Percentiles rank a stretch among this genome's conserved stretches.
phyloP scores from a whole-genome alignment of 129 eudicot genomes.

The Flaveria bidentis region DNA sequence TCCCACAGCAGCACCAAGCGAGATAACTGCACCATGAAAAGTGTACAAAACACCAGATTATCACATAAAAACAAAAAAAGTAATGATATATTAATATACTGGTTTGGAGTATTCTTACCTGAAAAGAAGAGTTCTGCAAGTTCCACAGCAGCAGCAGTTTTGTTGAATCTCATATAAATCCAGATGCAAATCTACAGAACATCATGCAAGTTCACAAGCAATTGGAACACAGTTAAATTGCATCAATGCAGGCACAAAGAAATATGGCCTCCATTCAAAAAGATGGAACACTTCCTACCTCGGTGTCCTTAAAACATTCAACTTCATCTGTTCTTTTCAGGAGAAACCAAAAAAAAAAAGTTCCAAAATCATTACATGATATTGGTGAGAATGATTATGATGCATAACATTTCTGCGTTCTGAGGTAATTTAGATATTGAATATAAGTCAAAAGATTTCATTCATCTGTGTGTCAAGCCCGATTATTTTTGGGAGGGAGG shows the following conservation, averaged over 20 bases:
- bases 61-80: not conserved
- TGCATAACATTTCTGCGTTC: not conserved
- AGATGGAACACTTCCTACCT: not conserved
- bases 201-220: conserved; percentile 13
- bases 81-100: not conserved
- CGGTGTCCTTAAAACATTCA: not conserved
- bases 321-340: not conserved
- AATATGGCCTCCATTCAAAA: not conserved
- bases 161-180: conserved; percentile 49
- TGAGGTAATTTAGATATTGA: not conserved
- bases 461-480: not conserved
- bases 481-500: not conserved
- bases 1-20: conserved; percentile 70
- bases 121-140: conserved; percentile 63
- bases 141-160: conserved; percentile 40
- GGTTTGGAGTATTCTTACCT: conserved; percentile 31
- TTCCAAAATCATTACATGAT: not conserved
- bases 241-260: not conserved
- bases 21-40: conserved; percentile 53
- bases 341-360: no score
- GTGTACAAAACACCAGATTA: not conserved
- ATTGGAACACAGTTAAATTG: not conserved
- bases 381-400: not conserved
- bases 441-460: not conserved
- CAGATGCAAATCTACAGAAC: conserved; percentile 55